phyloP scores from a whole-genome alignment of 306 rosid species.

The Cicer yamashitae region DNA sequence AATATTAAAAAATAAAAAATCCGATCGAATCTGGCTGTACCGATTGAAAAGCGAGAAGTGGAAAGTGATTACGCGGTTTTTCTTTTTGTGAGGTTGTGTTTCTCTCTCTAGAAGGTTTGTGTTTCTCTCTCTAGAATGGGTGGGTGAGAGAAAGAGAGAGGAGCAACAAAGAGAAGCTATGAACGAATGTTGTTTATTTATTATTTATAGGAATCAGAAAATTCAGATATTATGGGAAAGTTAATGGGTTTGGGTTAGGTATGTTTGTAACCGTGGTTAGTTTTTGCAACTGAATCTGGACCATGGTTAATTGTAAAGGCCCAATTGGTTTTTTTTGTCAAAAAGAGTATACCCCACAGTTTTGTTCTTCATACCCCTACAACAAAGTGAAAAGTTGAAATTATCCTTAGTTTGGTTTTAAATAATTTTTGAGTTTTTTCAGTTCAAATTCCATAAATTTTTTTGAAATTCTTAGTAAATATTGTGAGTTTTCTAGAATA shows the following conservation, averaged over 20 bases:
- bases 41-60: slow-evolving; percentile 1
- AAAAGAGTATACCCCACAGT: neutral
- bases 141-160: slow-evolving; percentile 10
- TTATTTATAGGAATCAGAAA: neutral
- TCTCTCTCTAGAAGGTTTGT: slow-evolving; percentile 10
- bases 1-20: neutral
- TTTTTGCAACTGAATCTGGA: neutral
- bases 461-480: no score
- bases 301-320: neutral
- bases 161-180: neutral
- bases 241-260: neutral
- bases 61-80: neutral
- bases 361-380: no score
- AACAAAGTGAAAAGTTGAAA: no score
- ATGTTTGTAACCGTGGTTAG: neutral
- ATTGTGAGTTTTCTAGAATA: no score
- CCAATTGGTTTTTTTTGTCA: neutral
- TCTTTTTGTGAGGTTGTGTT: neutral
- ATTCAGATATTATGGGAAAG: neutral
- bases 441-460: no score
- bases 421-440: no score
- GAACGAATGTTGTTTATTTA: slow-evolving; percentile 1
- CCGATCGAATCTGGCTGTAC: slow-evolving; percentile 3
- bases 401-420: no score
- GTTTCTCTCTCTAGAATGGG: slow-evolving; percentile 17